These are phyloP conservation scores for Ogataea trehalophila DNA, from an alignment of 805 yeast species.

Conservation along the genomic window DNA sequence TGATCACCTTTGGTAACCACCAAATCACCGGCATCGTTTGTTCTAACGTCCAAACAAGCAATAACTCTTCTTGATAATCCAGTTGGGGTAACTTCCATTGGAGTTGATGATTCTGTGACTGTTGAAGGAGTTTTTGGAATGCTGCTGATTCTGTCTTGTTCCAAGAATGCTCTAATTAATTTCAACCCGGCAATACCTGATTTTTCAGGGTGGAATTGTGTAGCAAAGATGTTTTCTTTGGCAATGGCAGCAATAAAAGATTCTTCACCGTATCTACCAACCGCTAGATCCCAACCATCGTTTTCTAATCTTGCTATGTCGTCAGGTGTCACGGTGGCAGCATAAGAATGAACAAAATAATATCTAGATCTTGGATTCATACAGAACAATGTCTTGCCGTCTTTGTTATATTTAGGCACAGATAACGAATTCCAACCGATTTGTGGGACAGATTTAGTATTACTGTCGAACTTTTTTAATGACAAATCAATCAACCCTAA, in stretches of 20 bases:
- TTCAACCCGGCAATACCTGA: slow-evolving; percentile 87
- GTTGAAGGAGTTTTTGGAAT: slow-evolving; percentile 9
- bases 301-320: slow-evolving; percentile 28
- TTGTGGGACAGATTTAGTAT: slow-evolving; percentile 83
- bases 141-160: slow-evolving; percentile 33
- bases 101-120: background rate
- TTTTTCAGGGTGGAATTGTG: slow-evolving; percentile 99
- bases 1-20: slow-evolving; percentile 99
- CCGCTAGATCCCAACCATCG: slow-evolving; percentile 63
- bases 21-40: slow-evolving; percentile 90
- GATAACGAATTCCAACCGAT: slow-evolving; percentile 81
- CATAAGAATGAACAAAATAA: slow-evolving; percentile 94
- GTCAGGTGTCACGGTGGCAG: slow-evolving; percentile 53
- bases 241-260: slow-evolving; percentile 77
- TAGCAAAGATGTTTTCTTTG: slow-evolving; percentile 80
- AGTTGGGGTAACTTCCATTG: slow-evolving; percentile 26
- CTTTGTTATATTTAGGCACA: slow-evolving; percentile 15
- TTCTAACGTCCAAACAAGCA: slow-evolving; percentile 95
- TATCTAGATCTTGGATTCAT: slow-evolving; percentile 66
- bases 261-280: slow-evolving; percentile 72
- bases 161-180: slow-evolving; percentile 68
- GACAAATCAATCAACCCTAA: slow-evolving; percentile 50
- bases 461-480: slow-evolving; percentile 56
- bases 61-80: slow-evolving; percentile 89
- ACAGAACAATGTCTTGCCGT: slow-evolving; percentile 45